Evolutionary conservation across 2,329 filamentous ascomycete species (phyloP).

Genomic region (Cadophora sp.): DNA sequence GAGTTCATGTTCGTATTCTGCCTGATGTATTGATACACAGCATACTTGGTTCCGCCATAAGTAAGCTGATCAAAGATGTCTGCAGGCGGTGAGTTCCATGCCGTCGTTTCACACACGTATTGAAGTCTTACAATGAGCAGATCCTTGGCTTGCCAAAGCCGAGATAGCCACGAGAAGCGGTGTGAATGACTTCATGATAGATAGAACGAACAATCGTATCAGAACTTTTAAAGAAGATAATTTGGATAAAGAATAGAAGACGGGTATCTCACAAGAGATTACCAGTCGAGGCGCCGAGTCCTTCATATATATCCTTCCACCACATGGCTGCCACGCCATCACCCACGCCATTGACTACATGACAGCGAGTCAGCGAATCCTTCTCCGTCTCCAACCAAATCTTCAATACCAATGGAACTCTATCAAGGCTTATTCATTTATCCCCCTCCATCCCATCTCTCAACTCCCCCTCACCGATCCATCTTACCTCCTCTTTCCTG

Average conservation of each 20-base stretch:
- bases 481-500: background rate
- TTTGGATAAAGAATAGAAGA: conserved; percentile 15
- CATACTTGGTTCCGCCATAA: conserved; percentile 34
- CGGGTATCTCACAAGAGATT: background rate
- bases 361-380: background rate
- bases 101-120: background rate
- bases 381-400: background rate
- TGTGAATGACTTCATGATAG: conserved; percentile 31
- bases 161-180: conserved; percentile 24
- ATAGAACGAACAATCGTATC: background rate
- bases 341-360: background rate
- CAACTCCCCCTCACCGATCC: background rate
- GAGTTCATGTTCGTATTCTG: conserved; percentile 55
- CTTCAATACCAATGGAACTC: background rate
- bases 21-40: conserved; percentile 59
- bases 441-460: conserved; percentile 8
- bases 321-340: conserved; percentile 1
- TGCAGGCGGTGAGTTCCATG: conserved; percentile 22
- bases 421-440: conserved; percentile 5
- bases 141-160: conserved; percentile 25
- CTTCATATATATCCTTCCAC: conserved; percentile 19
- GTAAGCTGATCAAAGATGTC: conserved; percentile 41
- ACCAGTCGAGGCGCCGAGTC: background rate
- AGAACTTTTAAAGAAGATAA: background rate
- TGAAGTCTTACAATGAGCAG: conserved; percentile 29